These are phyloP conservation scores for Sphagnurus paluster DNA, from an alignment of 1,284 basidiomycete genomes.

Conservation along the genomic window DNA sequence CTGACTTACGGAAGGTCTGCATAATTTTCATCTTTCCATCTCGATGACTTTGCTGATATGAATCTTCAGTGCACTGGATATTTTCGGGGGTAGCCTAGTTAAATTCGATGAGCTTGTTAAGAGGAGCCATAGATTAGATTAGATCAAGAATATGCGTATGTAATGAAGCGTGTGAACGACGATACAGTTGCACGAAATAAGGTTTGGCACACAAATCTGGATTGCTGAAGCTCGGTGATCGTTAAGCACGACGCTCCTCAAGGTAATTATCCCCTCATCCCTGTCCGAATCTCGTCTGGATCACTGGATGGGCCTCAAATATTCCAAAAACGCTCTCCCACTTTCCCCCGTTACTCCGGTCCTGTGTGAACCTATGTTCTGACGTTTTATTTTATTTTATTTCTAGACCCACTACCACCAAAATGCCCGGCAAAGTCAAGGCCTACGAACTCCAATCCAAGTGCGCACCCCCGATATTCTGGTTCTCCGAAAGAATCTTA, in stretches of 20 bases:
- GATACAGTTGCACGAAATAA: conserved; percentile 43
- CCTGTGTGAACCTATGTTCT: neutral
- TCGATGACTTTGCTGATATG: neutral
- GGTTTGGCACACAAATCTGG: conserved; percentile 37
- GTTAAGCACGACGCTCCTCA: conserved; percentile 38
- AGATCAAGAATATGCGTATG: conserved; percentile 20
- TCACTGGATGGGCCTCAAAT: neutral
- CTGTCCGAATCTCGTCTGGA: neutral
- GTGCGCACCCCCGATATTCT: conserved; percentile 48
- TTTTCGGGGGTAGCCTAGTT: conserved; percentile 74
- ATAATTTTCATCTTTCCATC: neutral
- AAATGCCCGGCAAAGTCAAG: conserved; percentile 89
- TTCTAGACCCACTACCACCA: conserved; percentile 33
- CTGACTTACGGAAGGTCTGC: conserved; percentile 92
- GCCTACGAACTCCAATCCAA: conserved; percentile 98
- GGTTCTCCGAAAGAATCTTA: neutral
- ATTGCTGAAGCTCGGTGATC: conserved; percentile 28
- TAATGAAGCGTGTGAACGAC: conserved; percentile 33
- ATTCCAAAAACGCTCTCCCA: neutral
- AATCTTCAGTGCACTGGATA: conserved; percentile 62
- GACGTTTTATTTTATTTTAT: neutral
- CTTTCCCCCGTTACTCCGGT: neutral
- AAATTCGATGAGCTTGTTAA: conserved; percentile 65
- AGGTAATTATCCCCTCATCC: conserved; percentile 31
- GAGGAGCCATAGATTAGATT: conserved; percentile 26